Evolutionary conservation across 1,139 yeast genomes (phyloP).

Genomic region (Kodamaea arcana): DNA sequence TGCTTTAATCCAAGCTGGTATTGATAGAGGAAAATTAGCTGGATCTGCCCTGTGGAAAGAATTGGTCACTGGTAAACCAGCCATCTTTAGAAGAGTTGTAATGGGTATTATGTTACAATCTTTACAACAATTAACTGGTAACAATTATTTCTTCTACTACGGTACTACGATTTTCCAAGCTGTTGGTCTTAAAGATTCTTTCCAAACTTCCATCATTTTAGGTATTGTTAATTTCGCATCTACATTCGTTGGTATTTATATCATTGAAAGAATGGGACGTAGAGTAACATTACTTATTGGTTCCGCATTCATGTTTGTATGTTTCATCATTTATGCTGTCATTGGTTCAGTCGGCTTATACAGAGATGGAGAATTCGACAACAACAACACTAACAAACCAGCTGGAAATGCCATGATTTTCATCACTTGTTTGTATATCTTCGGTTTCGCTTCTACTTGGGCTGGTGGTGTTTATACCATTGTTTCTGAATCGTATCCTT

Average conservation of each 20-base stretch:
- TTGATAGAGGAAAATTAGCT: slow-evolving; percentile 57
- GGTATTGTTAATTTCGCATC: slow-evolving; percentile 79
- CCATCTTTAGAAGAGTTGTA: slow-evolving; percentile 58
- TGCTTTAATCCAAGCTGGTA: slow-evolving; percentile 58
- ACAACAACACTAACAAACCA: slow-evolving; percentile 30
- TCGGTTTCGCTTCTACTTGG: slow-evolving; percentile 85
- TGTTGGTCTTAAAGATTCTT: slow-evolving; percentile 71
- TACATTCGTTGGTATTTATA: slow-evolving; percentile 62
- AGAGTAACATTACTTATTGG: slow-evolving; percentile 60
- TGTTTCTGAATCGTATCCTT: slow-evolving; percentile 75
- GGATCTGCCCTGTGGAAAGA: slow-evolving; percentile 71
- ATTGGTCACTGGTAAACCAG: slow-evolving; percentile 62
- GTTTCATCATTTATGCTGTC: slow-evolving; percentile 62
- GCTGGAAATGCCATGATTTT: slow-evolving; percentile 77
- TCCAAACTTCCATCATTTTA: slow-evolving; percentile 69
- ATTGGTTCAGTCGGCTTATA: slow-evolving; percentile 66
- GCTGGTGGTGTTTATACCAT: slow-evolving; percentile 82
- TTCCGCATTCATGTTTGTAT: slow-evolving; percentile 57
- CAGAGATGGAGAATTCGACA: slow-evolving; percentile 26
- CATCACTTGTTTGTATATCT: slow-evolving; percentile 74
- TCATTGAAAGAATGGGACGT: slow-evolving; percentile 70
- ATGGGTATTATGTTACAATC: slow-evolving; percentile 65
- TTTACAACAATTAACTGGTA: slow-evolving; percentile 76
- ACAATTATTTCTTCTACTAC: slow-evolving; percentile 77
- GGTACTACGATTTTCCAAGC: slow-evolving; percentile 76